A percentile compares a stretch with the other conserved stretches of the same genome.
Evolutionary conservation across 1,139 yeast species (phyloP).

Genomic region (Candida gigantensis): DNA sequence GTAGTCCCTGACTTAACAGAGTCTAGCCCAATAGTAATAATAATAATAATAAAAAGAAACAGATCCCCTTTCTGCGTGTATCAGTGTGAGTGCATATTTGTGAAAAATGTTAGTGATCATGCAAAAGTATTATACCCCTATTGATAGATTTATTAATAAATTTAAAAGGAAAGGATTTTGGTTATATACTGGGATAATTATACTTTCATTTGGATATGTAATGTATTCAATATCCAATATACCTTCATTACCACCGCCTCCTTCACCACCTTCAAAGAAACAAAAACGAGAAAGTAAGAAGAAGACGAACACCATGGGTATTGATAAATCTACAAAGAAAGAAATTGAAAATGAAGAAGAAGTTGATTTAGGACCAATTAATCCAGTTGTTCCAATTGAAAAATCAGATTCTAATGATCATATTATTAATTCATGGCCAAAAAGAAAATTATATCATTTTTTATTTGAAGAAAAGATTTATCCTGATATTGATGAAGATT

Average conservation of each 20-base stretch:
- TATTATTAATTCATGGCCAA: constrained; percentile 19
- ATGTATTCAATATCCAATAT: constrained; percentile 34
- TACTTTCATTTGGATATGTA: constrained; percentile 36
- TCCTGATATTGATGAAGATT: constrained; percentile 22
- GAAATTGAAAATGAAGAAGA: constrained; percentile 9
- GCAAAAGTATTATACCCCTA: constrained; percentile 12
- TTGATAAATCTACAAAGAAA: constrained; percentile 5
- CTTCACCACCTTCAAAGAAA: constrained; percentile 3
- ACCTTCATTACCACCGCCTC: constrained; percentile 22
- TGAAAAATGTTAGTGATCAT: too few relatives aligned
- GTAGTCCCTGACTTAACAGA: too few relatives aligned
- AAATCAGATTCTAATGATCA: constrained; percentile 8
- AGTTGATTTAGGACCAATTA: constrained; percentile 6
- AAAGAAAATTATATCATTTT: constrained; percentile 21
- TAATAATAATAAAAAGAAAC: too few relatives aligned
- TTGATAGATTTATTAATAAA: constrained; percentile 30
- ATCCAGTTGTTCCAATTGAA: constrained; percentile 7
- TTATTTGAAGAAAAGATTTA: constrained; percentile 20
- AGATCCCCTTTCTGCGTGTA: too few relatives aligned
- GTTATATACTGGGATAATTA: constrained; percentile 33
- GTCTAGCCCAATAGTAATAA: too few relatives aligned
- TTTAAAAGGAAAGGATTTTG: constrained; percentile 39
- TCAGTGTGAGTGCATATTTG: too few relatives aligned
- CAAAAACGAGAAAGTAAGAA: background rate
- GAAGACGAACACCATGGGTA: too few relatives aligned